These are phyloP conservation scores for Diaporthe ilicicola DNA, from an alignment of 2,329 filamentous ascomycete genomes.

Conservation along the genomic window DNA sequence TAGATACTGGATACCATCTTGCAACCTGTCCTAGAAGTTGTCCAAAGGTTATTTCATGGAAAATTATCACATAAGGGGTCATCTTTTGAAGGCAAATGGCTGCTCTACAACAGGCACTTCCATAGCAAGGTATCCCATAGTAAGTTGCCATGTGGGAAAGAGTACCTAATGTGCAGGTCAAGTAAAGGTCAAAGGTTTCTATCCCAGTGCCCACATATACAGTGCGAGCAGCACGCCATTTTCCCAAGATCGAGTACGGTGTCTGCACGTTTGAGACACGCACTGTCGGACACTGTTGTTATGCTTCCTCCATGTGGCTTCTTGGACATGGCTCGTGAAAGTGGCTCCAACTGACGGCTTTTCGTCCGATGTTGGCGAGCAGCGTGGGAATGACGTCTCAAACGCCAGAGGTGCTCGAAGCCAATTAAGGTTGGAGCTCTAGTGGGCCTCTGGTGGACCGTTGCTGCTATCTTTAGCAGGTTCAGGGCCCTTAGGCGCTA, in stretches of 20 bases:
- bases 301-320: neutral
- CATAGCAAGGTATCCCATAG: no score
- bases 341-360: neutral
- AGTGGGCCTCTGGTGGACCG: slow-evolving; percentile 3
- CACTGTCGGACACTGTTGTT: neutral
- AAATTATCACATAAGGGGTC: no score
- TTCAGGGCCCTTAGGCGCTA: neutral
- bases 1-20: no score
- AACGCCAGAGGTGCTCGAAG: neutral
- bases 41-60: no score
- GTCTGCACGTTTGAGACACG: neutral
- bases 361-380: slow-evolving; percentile 4
- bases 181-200: no score
- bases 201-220: neutral
- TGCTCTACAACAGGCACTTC: no score
- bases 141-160: no score
- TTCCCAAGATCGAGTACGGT: neutral
- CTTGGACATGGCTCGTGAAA: slow-evolving; percentile 5
- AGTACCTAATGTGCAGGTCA: no score
- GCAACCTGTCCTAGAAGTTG: no score
- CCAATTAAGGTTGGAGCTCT: slow-evolving; percentile 29
- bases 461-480: slow-evolving; percentile 21
- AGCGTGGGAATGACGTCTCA: slow-evolving; percentile 6
- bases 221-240: neutral
- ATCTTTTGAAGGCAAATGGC: no score